Conservation (phyloP, 1,284 basidiomycete species). For the Fomitopsis palustris region DNA sequence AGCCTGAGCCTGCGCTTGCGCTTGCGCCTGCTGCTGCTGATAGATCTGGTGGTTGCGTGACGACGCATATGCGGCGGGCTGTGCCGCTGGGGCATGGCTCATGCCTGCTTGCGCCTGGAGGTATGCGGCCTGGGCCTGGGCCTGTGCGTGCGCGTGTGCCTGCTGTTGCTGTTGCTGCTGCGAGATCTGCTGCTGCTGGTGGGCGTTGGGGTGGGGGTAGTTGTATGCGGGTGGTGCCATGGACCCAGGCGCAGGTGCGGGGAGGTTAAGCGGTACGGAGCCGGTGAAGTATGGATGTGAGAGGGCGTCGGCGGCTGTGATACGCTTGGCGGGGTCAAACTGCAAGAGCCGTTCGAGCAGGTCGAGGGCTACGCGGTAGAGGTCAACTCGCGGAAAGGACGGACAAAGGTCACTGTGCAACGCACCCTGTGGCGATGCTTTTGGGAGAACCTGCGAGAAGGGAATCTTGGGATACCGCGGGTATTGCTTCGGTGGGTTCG, state of each 20-base stretch:
- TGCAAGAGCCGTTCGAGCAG: constrained; percentile 94
- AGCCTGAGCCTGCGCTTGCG: constrained; percentile 31
- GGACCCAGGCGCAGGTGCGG: constrained; percentile 47
- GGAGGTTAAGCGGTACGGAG: constrained; percentile 40
- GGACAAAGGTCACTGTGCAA: background rate
- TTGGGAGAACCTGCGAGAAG: constrained; percentile 86
- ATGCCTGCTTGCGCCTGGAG: constrained; percentile 30
- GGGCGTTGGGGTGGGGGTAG: constrained; percentile 59
- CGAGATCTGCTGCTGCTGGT: constrained; percentile 32
- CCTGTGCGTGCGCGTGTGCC: constrained; percentile 40
- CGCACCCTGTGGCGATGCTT: constrained; percentile 85
- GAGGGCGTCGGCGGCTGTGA: constrained; percentile 91
- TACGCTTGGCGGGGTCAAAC: constrained; percentile 93
- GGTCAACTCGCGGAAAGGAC: background rate
- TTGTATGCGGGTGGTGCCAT: constrained; percentile 70
- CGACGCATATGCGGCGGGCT: constrained; percentile 4
- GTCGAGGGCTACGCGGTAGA: constrained; percentile 77
- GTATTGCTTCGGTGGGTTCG: constrained; percentile 68
- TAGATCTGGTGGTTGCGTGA: background rate
- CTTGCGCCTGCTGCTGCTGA: constrained; percentile 19
- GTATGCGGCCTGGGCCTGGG: constrained; percentile 30
- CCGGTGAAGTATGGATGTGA: constrained; percentile 91
- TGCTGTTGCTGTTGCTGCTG: constrained; percentile 42
- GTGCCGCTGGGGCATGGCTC: background rate
- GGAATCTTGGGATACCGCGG: constrained; percentile 91